Conservation (phyloP, 2,329 filamentous ascomycete genomes). For the Nothophoma quercina region DNA sequence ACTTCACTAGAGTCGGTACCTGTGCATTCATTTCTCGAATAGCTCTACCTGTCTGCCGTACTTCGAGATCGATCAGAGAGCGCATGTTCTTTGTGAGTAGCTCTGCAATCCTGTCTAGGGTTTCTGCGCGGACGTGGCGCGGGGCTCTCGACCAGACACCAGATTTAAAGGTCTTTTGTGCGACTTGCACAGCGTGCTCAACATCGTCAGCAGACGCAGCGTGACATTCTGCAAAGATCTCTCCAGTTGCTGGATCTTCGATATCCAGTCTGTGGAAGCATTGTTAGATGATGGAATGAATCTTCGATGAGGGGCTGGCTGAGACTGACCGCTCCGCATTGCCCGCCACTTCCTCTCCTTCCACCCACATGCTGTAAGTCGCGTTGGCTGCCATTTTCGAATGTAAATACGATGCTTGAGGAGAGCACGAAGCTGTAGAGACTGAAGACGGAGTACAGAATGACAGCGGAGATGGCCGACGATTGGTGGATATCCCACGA, state of each 20-base stretch:
- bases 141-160: conserved; percentile 66
- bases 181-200: conserved; percentile 50
- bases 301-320: conserved; percentile 24
- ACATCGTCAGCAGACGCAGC: conserved; percentile 58
- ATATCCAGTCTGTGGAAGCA: conserved; percentile 57
- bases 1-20: conserved; percentile 69
- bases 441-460: conserved; percentile 7
- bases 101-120: conserved; percentile 66
- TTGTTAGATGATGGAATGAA: conserved; percentile 18
- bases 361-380: conserved; percentile 52
- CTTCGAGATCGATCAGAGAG: conserved; percentile 68
- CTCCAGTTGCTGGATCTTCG: conserved; percentile 62
- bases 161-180: conserved; percentile 57
- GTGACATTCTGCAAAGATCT: conserved; percentile 62
- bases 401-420: neutral
- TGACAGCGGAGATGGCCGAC: conserved; percentile 29
- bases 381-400: conserved; percentile 20
- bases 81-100: conserved; percentile 63
- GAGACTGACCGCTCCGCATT: conserved; percentile 58
- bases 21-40: conserved; percentile 76
- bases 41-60: conserved; percentile 71
- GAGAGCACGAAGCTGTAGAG: neutral
- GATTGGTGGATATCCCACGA: conserved; percentile 27
- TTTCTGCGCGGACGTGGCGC: conserved; percentile 65
- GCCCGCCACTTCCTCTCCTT: conserved; percentile 52